A percentile compares a stretch with the other conserved stretches of the same genome.
Evolutionary conservation across 2,329 filamentous ascomycete species (phyloP).

Genomic region (Diaporthe ilicicola): DNA sequence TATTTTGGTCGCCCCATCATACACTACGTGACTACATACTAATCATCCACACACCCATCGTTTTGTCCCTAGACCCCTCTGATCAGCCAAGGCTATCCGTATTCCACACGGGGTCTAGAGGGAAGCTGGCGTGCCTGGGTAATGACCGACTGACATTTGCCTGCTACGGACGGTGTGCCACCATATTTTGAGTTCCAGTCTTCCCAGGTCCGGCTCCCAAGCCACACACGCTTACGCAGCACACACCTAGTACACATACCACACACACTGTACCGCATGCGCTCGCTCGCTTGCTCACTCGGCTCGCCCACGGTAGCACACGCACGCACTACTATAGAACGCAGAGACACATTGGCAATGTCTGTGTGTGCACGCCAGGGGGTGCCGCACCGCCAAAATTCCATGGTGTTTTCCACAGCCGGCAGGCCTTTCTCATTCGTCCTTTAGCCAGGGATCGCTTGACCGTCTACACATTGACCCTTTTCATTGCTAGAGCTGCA

Average conservation of each 20-base stretch:
- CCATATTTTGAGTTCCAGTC: constrained; percentile 28
- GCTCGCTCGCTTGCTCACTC: neutral
- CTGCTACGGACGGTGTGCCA: constrained; percentile 26
- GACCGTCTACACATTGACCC: neutral
- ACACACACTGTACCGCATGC: too few species aligned
- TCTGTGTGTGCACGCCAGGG: neutral
- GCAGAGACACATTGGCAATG: neutral
- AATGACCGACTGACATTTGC: neutral
- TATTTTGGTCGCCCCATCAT: too few species aligned
- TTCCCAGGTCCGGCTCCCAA: constrained; percentile 10
- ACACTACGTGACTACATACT: neutral
- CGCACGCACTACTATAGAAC: neutral
- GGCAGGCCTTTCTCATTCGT: neutral
- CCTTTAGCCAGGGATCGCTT: neutral
- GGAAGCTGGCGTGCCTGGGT: neutral
- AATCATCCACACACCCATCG: too few species aligned
- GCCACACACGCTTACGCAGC: constrained; percentile 21
- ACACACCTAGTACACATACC: neutral
- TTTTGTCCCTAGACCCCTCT: too few species aligned
- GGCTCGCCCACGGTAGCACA: neutral
- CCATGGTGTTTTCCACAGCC: neutral
- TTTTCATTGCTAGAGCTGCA: neutral
- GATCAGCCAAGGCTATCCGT: neutral
- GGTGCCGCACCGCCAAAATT: neutral
- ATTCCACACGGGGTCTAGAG: neutral